Base-by-base conservation (phyloP, 768 basidiomycete genomes). In the Pisolithus marmoratus region DNA sequence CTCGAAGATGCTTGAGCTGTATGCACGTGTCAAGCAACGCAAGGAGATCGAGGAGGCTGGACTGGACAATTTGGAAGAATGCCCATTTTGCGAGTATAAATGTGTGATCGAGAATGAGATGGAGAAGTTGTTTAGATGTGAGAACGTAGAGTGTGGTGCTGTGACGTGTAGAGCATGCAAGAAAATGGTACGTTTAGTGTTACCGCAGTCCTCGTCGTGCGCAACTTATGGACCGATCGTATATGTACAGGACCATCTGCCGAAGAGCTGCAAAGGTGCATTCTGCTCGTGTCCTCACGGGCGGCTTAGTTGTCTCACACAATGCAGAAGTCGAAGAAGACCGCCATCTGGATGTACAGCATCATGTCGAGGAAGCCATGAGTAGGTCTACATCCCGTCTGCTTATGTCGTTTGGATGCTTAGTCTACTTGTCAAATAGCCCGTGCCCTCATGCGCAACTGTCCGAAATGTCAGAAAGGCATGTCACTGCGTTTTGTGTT, bases 351-450 rank as follows among this genome's bases (percentile, higher is more conserved):
- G 83, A 90, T 65, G 83, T 79, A 12, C 77, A 83, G 50, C 92
- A 94, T 70, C 65, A 77, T 1, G 76, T 96, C 26, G 94, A 96
- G 63, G 94, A 96, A 62, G 94, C 93, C 3, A 96, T 96, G 94
- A 90, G 90, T 87, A 62, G 8, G 77, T 14, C 12, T 69, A 7
- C 48, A 48, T 34, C 44, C 49, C 23, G 24, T n/a, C 27, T 48
- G 15, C 38, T 1, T 42, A 24, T 31, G 8, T 29, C 38, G 17
- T 38, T 48, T 34, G 42, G 12, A 40, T 24, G 15, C 48, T 24
- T 36, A 38, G 50, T 34, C 57, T 58, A 19, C 55, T 43, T 53
- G 27, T 43, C 53, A 4, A 14, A 11, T 50, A 90, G 88, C 89
- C 31, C 75, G 77, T 41, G 93, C 93, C 3, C 71, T 94, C 12